These are phyloP conservation scores for Pseudopithomyces maydicus DNA, from an alignment of 2,329 filamentous ascomycete genomes.

Conservation along the genomic window DNA sequence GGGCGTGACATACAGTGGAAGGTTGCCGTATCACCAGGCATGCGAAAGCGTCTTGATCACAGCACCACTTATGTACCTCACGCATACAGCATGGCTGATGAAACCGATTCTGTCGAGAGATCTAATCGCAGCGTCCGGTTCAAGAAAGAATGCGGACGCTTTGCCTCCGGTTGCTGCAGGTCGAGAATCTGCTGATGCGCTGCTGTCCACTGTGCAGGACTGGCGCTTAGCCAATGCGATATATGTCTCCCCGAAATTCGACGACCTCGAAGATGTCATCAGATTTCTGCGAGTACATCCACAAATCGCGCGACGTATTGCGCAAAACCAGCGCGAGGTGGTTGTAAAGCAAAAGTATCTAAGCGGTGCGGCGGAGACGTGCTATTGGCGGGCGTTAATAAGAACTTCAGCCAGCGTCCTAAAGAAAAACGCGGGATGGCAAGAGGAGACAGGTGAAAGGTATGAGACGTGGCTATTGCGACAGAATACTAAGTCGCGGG, in stretches of 20 bases:
- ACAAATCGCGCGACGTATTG: constrained; percentile 16
- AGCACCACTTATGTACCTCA: constrained; percentile 19
- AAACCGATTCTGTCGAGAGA: constrained; percentile 13
- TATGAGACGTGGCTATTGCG: constrained; percentile 22
- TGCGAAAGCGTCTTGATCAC: constrained; percentile 23
- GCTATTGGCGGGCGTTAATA: constrained; percentile 24
- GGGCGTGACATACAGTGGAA: constrained; percentile 26
- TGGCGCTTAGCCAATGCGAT: constrained; percentile 20
- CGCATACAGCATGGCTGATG: constrained; percentile 14
- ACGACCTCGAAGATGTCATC: constrained; percentile 16
- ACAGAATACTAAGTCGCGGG: constrained; percentile 8
- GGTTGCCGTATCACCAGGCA: constrained; percentile 25
- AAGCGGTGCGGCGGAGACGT: constrained; percentile 19
- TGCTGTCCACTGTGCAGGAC: constrained; percentile 2
- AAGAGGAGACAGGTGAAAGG: constrained; percentile 14
- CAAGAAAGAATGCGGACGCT: not conserved
- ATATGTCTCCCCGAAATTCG: constrained; percentile 17
- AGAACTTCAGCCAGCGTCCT: constrained; percentile 17
- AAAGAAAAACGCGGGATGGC: constrained; percentile 12
- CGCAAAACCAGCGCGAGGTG: constrained; percentile 18
- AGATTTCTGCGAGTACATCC: constrained; percentile 8
- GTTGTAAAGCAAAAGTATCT: constrained; percentile 12
- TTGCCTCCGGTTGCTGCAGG: not conserved
- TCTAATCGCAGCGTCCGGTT: constrained; percentile 4
- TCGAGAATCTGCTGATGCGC: not conserved